A percentile compares a stretch with the other conserved stretches of the same genome.
These are phyloP conservation scores for Aspergillus steynii DNA, from an alignment of 495 filamentous ascomycete genomes.

Conservation along the genomic window DNA sequence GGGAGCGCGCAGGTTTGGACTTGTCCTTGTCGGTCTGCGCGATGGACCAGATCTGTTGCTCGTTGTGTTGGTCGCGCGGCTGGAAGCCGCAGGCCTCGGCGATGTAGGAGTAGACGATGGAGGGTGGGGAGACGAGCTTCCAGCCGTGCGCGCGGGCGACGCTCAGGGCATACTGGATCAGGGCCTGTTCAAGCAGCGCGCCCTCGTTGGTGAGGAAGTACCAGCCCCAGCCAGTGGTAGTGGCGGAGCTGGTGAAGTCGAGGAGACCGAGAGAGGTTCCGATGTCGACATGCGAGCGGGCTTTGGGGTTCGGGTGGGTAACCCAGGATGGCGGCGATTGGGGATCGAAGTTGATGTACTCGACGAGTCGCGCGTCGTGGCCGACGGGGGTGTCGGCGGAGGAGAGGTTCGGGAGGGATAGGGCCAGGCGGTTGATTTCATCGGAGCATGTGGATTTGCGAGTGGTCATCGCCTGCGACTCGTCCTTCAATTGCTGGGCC, in stretches of 20 bases:
- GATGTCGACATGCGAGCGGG: conserved; percentile 76
- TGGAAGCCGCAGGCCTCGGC: conserved; percentile 89
- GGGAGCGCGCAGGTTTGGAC: conserved; percentile 64
- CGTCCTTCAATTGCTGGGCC: conserved; percentile 66
- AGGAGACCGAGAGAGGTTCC: conserved; percentile 76
- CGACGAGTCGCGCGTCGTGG: conserved; percentile 54
- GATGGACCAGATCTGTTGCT: conserved; percentile 86
- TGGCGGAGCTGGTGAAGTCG: conserved; percentile 79
- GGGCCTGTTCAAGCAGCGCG: conserved; percentile 87
- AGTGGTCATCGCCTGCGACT: conserved; percentile 58
- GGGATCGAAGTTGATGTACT: conserved; percentile 76
- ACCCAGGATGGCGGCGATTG: conserved; percentile 47
- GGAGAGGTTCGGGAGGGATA: conserved; percentile 85
- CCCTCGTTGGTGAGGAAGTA: conserved; percentile 90
- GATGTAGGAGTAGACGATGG: conserved; percentile 89
- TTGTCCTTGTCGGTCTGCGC: conserved; percentile 62
- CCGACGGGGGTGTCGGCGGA: conserved; percentile 74
- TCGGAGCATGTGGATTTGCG: conserved; percentile 58
- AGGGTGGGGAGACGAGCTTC: conserved; percentile 77
- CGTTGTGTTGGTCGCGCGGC: conserved; percentile 84
- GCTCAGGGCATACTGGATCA: conserved; percentile 79
- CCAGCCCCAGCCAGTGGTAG: conserved; percentile 91
- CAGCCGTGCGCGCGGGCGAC: conserved; percentile 71
- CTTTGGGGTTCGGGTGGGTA: conserved; percentile 51
- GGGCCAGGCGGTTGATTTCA: conserved; percentile 73